A percentile compares a stretch with the other conserved stretches of the same genome.
These are phyloP conservation scores for Gloeophyllum trabeum DNA, from an alignment of 768 basidiomycete genomes.

Conservation along the genomic window DNA sequence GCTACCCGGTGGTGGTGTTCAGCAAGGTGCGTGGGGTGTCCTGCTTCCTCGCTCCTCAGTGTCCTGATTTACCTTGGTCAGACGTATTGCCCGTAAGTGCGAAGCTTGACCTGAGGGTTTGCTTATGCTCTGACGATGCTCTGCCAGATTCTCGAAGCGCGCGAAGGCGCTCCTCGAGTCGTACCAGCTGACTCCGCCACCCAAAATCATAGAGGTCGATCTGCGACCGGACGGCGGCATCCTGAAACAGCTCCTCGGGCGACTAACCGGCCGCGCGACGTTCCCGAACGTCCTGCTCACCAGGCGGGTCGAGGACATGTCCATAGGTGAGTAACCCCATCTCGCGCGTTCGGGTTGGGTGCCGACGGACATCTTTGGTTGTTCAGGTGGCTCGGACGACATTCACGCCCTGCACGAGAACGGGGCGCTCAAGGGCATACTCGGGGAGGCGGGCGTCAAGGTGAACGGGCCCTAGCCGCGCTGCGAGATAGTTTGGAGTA, in stretches of 20 bases:
- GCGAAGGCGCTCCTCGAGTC: constrained; percentile 52
- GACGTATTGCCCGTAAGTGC: constrained; percentile 68
- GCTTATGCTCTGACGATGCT: constrained; percentile 2
- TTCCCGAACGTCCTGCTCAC: constrained; percentile 68
- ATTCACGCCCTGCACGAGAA: constrained; percentile 40
- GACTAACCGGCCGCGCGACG: constrained; percentile 55
- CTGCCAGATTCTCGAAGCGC: constrained; percentile 39
- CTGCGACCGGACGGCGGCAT: constrained; percentile 51
- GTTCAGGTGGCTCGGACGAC: constrained; percentile 45
- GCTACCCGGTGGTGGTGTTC: constrained; percentile 64
- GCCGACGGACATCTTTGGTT: constrained; percentile 2
- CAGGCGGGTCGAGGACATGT: constrained; percentile 35
- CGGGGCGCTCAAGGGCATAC: constrained; percentile 27
- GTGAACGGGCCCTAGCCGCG: constrained; percentile 14
- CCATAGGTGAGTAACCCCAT: constrained; percentile 14
- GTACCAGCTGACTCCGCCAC: constrained; percentile 52
- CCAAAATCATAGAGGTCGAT: constrained; percentile 69
- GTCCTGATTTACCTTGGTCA: constrained; percentile 15
- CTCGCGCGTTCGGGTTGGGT: neutral
- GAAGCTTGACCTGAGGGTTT: too few species aligned
- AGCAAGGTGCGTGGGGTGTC: constrained; percentile 51
- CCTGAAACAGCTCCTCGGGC: constrained; percentile 54
- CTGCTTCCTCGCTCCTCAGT: neutral
- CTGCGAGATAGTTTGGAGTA: too few species aligned
- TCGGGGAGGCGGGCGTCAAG: constrained; percentile 36